phyloP scores from a whole-genome alignment of 2,329 filamentous ascomycete species.

The Daldinia sp. region DNA sequence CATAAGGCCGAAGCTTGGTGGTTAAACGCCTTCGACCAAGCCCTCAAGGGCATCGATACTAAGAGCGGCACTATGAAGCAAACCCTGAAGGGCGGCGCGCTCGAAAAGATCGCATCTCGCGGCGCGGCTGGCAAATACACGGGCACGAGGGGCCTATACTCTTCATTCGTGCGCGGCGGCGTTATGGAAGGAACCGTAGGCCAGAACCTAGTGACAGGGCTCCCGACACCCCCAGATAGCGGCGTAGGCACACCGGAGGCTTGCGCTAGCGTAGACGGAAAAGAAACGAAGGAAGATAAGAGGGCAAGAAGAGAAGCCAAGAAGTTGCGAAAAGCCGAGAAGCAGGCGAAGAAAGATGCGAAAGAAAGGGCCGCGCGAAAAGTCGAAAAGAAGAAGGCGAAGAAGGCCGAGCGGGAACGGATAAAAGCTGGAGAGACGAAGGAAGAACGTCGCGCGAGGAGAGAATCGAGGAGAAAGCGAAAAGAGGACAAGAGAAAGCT shows the following conservation, averaged over 20 bases:
- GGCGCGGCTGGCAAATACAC: slow-evolving; percentile 64
- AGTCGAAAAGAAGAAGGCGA: slow-evolving; percentile 52
- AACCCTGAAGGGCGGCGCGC: slow-evolving; percentile 61
- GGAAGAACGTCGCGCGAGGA: slow-evolving; percentile 53
- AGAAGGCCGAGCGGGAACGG: slow-evolving; percentile 53
- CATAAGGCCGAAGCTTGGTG: slow-evolving; percentile 89
- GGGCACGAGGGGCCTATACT: slow-evolving; percentile 73
- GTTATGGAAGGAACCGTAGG: slow-evolving; percentile 75
- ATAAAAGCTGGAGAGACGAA: slow-evolving; percentile 55
- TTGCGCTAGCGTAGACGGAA: slow-evolving; percentile 45
- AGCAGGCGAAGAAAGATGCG: slow-evolving; percentile 40
- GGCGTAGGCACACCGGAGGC: slow-evolving; percentile 41
- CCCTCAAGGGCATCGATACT: slow-evolving; percentile 79
- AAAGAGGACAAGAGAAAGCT: slow-evolving; percentile 46
- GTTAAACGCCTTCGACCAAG: slow-evolving; percentile 92
- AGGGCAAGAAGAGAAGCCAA: slow-evolving; percentile 43
- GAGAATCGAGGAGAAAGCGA: slow-evolving; percentile 54
- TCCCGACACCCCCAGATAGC: slow-evolving; percentile 46
- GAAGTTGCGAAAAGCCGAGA: slow-evolving; percentile 43
- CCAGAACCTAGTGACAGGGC: slow-evolving; percentile 30
- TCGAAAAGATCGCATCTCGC: slow-evolving; percentile 60
- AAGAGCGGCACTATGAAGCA: slow-evolving; percentile 64
- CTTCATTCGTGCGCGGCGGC: slow-evolving; percentile 85
- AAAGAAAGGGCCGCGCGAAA: slow-evolving; percentile 37
- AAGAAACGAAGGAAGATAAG: slow-evolving; percentile 43